Percentiles rank a stretch among this genome's conserved stretches.
Evolutionary conservation across 2,329 filamentous ascomycete genomes (phyloP).

Genomic region (Ophiosphaerella korrae): DNA sequence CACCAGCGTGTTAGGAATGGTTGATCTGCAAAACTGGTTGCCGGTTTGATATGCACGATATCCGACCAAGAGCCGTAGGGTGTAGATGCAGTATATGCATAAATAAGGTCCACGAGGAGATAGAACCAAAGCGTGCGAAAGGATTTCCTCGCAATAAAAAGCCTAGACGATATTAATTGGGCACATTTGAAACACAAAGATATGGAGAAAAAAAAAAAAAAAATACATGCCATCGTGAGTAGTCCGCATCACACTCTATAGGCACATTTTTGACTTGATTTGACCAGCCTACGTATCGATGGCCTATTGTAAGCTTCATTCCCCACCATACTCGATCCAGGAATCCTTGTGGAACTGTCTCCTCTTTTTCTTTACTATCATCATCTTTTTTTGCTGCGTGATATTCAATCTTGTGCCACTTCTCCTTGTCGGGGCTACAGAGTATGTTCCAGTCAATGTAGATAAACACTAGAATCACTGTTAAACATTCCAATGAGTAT

Average conservation of each 20-base stretch:
- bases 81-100: constrained; percentile 22
- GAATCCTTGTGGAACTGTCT: constrained; percentile 10
- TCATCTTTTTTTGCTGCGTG: background rate
- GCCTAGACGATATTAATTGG: constrained; percentile 9
- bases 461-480: constrained; percentile 4
- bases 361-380: background rate
- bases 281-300: constrained; percentile 33
- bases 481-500: constrained; percentile 16
- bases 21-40: background rate
- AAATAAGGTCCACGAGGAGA: constrained; percentile 14
- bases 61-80: constrained; percentile 30
- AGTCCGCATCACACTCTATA: constrained; percentile 20
- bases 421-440: constrained; percentile 27
- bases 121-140: constrained; percentile 17
- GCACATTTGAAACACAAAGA: no score
- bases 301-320: constrained; percentile 13
- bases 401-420: constrained; percentile 28
- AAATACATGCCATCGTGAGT: constrained; percentile 25
- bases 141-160: constrained; percentile 26
- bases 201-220: no score
- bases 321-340: constrained; percentile 28
- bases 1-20: constrained; percentile 19
- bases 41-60: constrained; percentile 11
- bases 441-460: constrained; percentile 33
- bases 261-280: constrained; percentile 35